Conservation (phyloP, 805 yeast genomes). For the Ogataea naganishii region DNA sequence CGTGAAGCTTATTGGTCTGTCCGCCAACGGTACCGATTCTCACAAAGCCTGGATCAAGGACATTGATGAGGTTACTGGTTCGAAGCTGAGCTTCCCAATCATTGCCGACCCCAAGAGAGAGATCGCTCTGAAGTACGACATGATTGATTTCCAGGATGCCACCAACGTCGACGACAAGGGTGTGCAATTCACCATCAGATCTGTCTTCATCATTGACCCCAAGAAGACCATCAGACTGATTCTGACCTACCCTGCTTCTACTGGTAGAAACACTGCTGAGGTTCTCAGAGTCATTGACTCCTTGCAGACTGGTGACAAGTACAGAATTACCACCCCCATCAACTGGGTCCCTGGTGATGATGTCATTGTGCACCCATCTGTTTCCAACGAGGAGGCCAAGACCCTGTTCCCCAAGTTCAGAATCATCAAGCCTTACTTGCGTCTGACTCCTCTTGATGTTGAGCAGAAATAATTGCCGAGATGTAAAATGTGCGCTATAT, state of each 20-base stretch:
- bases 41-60: conserved; percentile 66
- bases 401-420: conserved; percentile 54
- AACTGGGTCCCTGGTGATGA: conserved; percentile 70
- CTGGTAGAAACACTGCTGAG: conserved; percentile 72
- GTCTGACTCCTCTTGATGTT: conserved; percentile 36
- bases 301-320: conserved; percentile 52
- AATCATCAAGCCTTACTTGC: conserved; percentile 53
- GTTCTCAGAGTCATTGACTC: conserved; percentile 64
- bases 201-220: conserved; percentile 67
- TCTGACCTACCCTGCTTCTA: conserved; percentile 63
- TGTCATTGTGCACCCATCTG: conserved; percentile 63
- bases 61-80: conserved; percentile 59
- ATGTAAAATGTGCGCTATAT: not conserved
- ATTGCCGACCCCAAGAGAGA: conserved; percentile 58
- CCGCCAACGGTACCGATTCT: conserved; percentile 53
- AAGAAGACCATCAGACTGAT: conserved; percentile 51
- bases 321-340: conserved; percentile 60
- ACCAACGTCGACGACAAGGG: conserved; percentile 58
- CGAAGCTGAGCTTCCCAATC: conserved; percentile 52
- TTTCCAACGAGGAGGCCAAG: conserved; percentile 51
- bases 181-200: conserved; percentile 58
- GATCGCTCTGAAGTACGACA: conserved; percentile 54
- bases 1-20: conserved; percentile 59
- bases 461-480: conserved; percentile 7
- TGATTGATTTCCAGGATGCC: conserved; percentile 66